A percentile compares a stretch with the other conserved stretches of the same genome.
phyloP scores from a whole-genome alignment of 2,329 filamentous ascomycete species.

The Aspergillus fumigatus region DNA sequence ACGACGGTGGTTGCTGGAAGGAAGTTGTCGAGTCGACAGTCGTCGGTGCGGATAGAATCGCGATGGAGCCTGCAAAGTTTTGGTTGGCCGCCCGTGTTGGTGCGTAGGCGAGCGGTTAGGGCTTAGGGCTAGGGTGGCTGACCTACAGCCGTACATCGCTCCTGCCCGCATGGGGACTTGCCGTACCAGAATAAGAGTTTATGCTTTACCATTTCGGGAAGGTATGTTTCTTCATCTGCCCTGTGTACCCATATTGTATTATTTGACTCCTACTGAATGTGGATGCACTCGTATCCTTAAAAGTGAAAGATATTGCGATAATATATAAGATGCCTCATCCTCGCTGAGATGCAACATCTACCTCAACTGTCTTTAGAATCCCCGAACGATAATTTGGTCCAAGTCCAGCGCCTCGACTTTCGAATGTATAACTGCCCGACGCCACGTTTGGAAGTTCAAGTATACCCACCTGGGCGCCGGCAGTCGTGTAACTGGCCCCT shows the following conservation, averaged over 20 bases:
- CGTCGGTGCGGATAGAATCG: slow-evolving; percentile 22
- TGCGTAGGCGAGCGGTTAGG: slow-evolving; percentile 37
- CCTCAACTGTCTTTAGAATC: slow-evolving; percentile 20
- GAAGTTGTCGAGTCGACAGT: slow-evolving; percentile 24
- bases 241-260: not conserved
- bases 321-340: not conserved
- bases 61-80: slow-evolving; percentile 25
- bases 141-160: not conserved
- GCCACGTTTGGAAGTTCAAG: not conserved
- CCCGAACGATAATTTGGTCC: slow-evolving; percentile 1
- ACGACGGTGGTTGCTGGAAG: slow-evolving; percentile 30
- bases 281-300: no score
- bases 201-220: not conserved
- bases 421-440: not conserved
- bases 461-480: slow-evolving; percentile 8
- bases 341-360: slow-evolving; percentile 18
- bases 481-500: slow-evolving; percentile 8
- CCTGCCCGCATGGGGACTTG: not conserved
- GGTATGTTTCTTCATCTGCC: not conserved
- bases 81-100: slow-evolving; percentile 26
- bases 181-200: not conserved
- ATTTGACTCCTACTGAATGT: not conserved
- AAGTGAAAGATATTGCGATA: not conserved
- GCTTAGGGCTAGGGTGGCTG: slow-evolving; percentile 35
- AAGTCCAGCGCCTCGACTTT: not conserved